Evolutionary conservation across 148 eudicot species (phyloP), one percentile per base, ranked within the genome.

Genomic region (Rhododendron mucronatum): DNA sequence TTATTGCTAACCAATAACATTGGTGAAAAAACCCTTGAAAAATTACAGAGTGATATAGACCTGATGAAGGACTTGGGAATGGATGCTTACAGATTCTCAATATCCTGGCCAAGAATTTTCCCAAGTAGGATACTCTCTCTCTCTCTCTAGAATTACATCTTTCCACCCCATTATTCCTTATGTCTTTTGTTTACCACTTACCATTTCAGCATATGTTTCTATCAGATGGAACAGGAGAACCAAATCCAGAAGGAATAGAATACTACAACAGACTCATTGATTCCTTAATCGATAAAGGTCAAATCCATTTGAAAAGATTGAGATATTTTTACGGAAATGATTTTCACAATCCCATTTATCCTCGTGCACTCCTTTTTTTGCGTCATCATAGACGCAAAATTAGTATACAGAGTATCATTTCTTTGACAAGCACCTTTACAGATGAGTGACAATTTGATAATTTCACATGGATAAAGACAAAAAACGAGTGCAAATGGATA

Each of bases 61-160:
- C 88, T 97, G 92, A 97, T 97, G 99, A 93, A 94, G 92, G 93
- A 94, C 86, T 30, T 97, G 89, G 99, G 99, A 83, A 89, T 95
- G 96, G 98, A 95, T 91, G 95, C 99, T 86, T 97, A 97, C 88
- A 93, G 98, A 92, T 97, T 97, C 88, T 97, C 99, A 23, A 93
- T 97, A 41, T 95, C 99, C 50, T 97, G 98, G 99, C 87, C 98
- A 63, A 86, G 99, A 93, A 95, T 97, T 74, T 97, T 95, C 78
- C 98, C 98, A 33, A 93, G 99, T 97, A 94, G 91, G 91, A 63
- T n/a, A 23, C 83, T 82, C 73, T 50, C 69, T 87, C 14, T 18
- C 18, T 87, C 83, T 82, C 61, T n/a, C 75, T 53, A 30, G 39
- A 14, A 7, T 61, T 16, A 44, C 44, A 33, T 5, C 77, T 48